Base-by-base conservation (phyloP, 768 basidiomycete genomes). In the Steccherinum ochraceum region DNA sequence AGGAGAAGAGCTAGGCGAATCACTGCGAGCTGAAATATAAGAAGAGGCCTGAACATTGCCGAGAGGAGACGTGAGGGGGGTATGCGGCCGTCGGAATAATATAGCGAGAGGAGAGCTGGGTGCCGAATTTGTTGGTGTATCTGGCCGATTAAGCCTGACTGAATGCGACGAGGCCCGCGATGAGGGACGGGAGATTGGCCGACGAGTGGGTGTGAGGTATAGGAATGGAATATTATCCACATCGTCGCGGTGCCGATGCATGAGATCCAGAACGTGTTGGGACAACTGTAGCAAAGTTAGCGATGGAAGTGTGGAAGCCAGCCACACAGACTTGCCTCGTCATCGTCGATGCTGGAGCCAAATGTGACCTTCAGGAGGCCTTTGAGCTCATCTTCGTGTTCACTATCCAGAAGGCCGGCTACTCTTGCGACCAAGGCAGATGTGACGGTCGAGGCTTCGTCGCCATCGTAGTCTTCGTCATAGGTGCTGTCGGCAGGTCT, bases 221-320 rank as follows among this genome's bases (percentile, higher is more conserved):
- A 90, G 71, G 64, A 92, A 92, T 0, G 89, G 88, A 4, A 89
- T 84, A 18, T 86, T 86, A 12, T 84, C 81, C 39, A 86, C 71
- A 71, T 90, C 85, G 76, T 95, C 93, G 54, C 82, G 77, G 66
- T 93, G 89, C 69, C 89, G 87, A 70, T 97, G 94, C 94, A 97
- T 96, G 55, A 96, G 78, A 63, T 95, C 92, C 18, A 97, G 74
- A 52, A 93, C 89, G 63, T 84, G 81, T 59, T 93, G 88, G 63
- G 96, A 93, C 55, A 92, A 72, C 86, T 90, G 58, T 10, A 24
- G 4, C 19, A 26, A 13, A 26, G 46, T 58, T 20, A 51, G 53
- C 48, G 11, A 46, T 48, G 18, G 49, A 35, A 19, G 41, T 21
- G 13, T 41, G 10, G 21, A 50, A 19, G 3, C 46, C 46, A 12